A percentile compares a stretch with the other conserved stretches of the same genome.
These are phyloP conservation scores for Ceratocystis cacaofunesta DNA, from an alignment of 2,329 filamentous ascomycete genomes.

Conservation along the genomic window DNA sequence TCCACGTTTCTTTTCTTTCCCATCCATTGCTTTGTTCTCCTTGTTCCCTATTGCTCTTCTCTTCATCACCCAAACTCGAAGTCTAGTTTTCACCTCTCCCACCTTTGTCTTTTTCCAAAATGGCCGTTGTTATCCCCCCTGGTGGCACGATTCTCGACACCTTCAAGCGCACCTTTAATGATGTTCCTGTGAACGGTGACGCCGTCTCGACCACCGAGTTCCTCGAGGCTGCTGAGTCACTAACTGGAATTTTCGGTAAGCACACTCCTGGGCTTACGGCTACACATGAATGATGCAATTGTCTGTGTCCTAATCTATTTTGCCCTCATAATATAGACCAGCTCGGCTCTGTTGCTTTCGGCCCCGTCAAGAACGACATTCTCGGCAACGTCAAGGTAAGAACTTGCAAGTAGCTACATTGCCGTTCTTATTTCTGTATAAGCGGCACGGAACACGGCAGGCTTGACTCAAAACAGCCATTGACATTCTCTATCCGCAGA, in stretches of 20 bases:
- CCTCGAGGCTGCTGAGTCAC: conserved; percentile 74
- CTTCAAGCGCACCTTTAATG: conserved; percentile 67
- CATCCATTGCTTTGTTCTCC: background rate
- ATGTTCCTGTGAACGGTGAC: conserved; percentile 60
- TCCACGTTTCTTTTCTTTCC: conserved; percentile 4
- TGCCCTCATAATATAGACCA: conserved; percentile 31
- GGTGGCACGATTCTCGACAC: conserved; percentile 75
- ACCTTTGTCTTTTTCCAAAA: conserved; percentile 22
- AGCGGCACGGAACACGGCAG: too few species aligned
- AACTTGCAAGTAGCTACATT: background rate
- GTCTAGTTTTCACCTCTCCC: background rate
- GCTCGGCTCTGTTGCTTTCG: conserved; percentile 62
- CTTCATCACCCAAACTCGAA: background rate
- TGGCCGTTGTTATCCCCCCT: conserved; percentile 40
- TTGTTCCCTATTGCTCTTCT: background rate
- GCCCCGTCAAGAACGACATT: conserved; percentile 83
- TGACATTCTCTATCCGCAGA: conserved; percentile 35
- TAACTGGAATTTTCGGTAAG: conserved; percentile 74
- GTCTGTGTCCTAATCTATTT: background rate
- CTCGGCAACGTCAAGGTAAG: conserved; percentile 75
- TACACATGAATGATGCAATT: background rate
- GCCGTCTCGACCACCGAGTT: conserved; percentile 74
- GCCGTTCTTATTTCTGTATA: background rate
- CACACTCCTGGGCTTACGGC: background rate
- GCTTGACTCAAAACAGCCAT: too few species aligned